phyloP scores from a whole-genome alignment of 2,329 filamentous ascomycete species.

The Salinomyces thailandicus region DNA sequence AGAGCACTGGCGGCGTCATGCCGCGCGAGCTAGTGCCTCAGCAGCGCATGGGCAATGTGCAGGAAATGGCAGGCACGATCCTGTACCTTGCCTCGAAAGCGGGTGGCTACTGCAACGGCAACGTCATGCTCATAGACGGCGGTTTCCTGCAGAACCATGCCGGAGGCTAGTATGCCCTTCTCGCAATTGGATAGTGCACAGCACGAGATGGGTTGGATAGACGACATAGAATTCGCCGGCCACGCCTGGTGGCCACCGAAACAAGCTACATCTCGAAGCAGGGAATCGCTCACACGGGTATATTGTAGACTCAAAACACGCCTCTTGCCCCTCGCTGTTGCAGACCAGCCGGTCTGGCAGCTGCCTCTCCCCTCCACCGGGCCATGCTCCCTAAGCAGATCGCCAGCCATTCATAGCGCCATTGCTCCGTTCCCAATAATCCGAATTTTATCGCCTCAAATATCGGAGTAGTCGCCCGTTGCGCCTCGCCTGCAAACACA shows the following conservation, averaged over 20 bases:
- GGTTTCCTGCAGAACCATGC: slow-evolving; percentile 28
- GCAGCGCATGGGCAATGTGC: slow-evolving; percentile 24
- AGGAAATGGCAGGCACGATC: slow-evolving; percentile 41
- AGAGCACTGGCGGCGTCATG: slow-evolving; percentile 24
- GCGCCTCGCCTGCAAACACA: slow-evolving; percentile 9
- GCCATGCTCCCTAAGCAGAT: too few relatives aligned
- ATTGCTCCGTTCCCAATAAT: too few relatives aligned
- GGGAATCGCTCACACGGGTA: slow-evolving; percentile 1
- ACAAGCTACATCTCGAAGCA: not conserved
- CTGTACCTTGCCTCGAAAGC: slow-evolving; percentile 42
- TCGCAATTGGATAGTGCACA: too few relatives aligned
- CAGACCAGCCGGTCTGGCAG: not conserved
- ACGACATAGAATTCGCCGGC: not conserved
- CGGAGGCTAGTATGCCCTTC: slow-evolving; percentile 13
- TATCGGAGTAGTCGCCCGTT: slow-evolving; percentile 12
- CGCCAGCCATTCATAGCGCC: too few relatives aligned
- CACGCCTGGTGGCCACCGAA: not conserved
- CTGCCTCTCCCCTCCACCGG: too few relatives aligned
- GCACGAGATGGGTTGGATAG: too few relatives aligned
- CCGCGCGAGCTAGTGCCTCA: slow-evolving; percentile 20
- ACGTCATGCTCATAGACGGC: slow-evolving; percentile 39
- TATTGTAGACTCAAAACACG: not conserved
- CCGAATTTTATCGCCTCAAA: too few relatives aligned
- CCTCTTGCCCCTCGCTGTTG: not conserved
- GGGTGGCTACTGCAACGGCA: slow-evolving; percentile 46